phyloP scores from a whole-genome alignment of 2,329 filamentous ascomycete species.

The Trichoderma hamatum region DNA sequence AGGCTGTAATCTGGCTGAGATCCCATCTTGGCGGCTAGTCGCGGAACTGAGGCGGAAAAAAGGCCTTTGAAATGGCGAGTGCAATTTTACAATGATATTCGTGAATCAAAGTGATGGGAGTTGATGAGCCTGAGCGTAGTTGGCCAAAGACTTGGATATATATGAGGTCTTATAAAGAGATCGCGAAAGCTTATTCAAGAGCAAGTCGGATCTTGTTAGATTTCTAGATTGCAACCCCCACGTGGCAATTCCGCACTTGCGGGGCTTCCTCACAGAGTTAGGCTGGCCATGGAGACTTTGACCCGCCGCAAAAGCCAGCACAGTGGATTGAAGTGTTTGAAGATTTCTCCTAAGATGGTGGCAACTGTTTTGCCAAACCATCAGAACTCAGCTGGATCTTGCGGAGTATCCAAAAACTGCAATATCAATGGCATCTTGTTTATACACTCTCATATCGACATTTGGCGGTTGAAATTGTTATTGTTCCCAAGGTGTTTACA shows the following conservation, averaged over 20 bases:
- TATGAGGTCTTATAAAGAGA: conserved; percentile 11
- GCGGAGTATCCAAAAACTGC: neutral
- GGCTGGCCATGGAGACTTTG: neutral
- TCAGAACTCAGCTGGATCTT: neutral
- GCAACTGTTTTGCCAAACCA: neutral
- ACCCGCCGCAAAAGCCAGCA: neutral
- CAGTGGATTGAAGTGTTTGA: neutral
- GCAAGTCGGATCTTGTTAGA: neutral
- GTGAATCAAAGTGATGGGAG: neutral
- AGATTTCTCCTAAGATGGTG: neutral
- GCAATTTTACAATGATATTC: neutral
- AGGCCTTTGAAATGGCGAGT: neutral
- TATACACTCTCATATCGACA: neutral
- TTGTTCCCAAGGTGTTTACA: neutral
- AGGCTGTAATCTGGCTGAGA: conserved; percentile 46
- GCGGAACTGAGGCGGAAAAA: neutral
- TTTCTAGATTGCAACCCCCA: conserved; percentile 25
- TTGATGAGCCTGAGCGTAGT: neutral
- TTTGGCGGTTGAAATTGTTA: neutral
- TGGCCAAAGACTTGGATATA: neutral
- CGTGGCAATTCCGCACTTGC: conserved; percentile 37
- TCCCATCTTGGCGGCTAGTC: conserved; percentile 36
- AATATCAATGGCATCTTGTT: neutral
- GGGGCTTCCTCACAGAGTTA: conserved; percentile 23
- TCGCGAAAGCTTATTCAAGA: conserved; percentile 10